Base-by-base conservation (phyloP, 345 rosid species). In the Lepidium africanum region DNA sequence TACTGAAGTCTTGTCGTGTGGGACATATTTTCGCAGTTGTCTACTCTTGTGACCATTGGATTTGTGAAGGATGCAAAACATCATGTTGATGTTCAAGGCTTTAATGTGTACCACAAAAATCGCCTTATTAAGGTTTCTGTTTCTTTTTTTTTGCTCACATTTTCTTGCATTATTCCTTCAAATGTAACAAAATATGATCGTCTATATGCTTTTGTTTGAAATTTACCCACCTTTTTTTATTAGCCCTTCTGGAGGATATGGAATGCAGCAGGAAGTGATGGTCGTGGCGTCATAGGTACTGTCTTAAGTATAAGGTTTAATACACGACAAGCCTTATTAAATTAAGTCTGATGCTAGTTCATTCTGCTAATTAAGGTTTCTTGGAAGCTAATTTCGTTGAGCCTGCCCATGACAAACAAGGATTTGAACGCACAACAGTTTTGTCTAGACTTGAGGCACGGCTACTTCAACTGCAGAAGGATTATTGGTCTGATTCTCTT, bases 241-340 rank as follows among this genome's bases (percentile, higher is more conserved):
- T 85, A 93, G 98, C 98, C 97, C 51, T 93, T 90, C 76, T 93
- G 97, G 97, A 90, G 97, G 89, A 74, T 93, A 45, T 93, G 98
- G 97, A 90, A 93, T 84, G 82, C 98, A 63, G 77, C 97, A 6
- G 97, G 92, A 73, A 88, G 96, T 83, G 85, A 80, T 72, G 96
- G 98, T n/a, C 97, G 98, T 70, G 98, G 97, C 12, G 92, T 90
- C 61, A 83, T 93, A 72, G 98, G 98, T 93, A 66, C 39, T 40
- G 3, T 25, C 66, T 40, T 17, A 36, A 49, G 52, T 38, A 45
- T 45, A 67, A 68, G 35, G 58, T n/a, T 41, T 65, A 9, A 47
- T 43, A 19, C 55, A 36, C 61, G 41, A 35, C 43, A 4, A 49
- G 25, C 42, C 69, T 13, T 62, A n/a, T 46, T 47, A n/a, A 39